Percentiles rank a stretch among this genome's conserved stretches.
These are phyloP conservation scores for Plasmodium vivax DNA, from an alignment of 169 alveolate species.

Conservation along the genomic window DNA sequence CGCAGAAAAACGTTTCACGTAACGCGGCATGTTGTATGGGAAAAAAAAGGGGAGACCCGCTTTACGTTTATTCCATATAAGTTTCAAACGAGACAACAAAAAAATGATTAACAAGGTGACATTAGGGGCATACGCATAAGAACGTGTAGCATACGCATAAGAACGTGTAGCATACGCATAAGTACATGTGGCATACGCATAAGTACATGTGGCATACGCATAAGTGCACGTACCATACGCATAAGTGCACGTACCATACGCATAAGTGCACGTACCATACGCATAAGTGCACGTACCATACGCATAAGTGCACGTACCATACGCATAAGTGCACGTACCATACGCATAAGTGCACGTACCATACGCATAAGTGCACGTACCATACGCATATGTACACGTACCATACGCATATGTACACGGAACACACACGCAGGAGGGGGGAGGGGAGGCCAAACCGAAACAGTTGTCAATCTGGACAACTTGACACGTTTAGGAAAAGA, in stretches of 20 bases:
- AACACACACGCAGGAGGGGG: neutral
- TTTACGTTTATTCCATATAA: neutral
- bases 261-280: too few relatives aligned
- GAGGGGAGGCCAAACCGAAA: neutral
- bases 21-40: neutral
- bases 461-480: constrained; percentile 6
- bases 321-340: too few relatives aligned
- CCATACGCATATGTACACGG: neutral
- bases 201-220: too few relatives aligned
- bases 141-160: neutral
- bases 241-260: too few relatives aligned
- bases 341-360: too few relatives aligned
- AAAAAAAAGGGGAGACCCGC: neutral
- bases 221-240: too few relatives aligned
- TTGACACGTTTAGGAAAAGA: neutral
- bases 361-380: too few relatives aligned
- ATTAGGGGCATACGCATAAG: neutral
- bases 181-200: too few relatives aligned
- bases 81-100: neutral
- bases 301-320: too few relatives aligned
- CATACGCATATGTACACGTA: too few relatives aligned
- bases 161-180: too few relatives aligned
- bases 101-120: neutral
- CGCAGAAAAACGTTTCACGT: neutral
- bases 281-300: too few relatives aligned